Base-by-base conservation (phyloP, 768 basidiomycete genomes). In the Suillus hirtellus region DNA sequence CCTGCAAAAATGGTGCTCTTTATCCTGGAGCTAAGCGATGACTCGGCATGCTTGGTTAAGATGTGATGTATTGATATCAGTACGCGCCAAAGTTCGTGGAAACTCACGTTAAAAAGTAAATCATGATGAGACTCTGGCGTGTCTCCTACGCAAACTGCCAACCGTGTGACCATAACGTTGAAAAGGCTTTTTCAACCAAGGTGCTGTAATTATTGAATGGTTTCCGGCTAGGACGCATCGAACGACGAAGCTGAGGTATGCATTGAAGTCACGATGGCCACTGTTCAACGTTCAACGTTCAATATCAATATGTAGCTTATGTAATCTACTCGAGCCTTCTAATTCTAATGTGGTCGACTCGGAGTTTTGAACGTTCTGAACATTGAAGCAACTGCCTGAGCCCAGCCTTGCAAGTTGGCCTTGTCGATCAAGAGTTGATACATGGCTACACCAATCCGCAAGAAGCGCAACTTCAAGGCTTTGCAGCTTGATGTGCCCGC, bases 401-500 rank as follows among this genome's bases (percentile, higher is more conserved):
- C 40, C 42, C 17, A 42, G 40, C 11, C 24, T 35, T 53, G 34
- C 15, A 58, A 58, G 43, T 46, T 24, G 52, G 31, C 67, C 44
- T 50, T 64, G 42, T 31, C 56, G 27, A 40, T 47, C 47, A 56
- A 58, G 64, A 64, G 27, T 21, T 5, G 38, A 66, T 58, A 19
- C 35, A 82, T 82, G 81, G 75, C 79, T 44, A 84, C 84, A 44
- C 87, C 89, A 60, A 85, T 93, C 65, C 89, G 93, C 77, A 93
- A 93, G 83, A 95, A 95, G 76, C 88, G 93, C 66, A 95, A 95
- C 74, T 94, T 93, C 84, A 95, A 93, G 77, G 87, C 84, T 44
- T 84, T 95, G 10, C 86, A 89, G 78, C 87, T 95, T 72, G 82
- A 85, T 68, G 86, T 89, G 53, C 73, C 82, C 24, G 68, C 78